These are phyloP conservation scores for Dendrostoma leiphaemia DNA, from an alignment of 2,329 filamentous ascomycete genomes.

Conservation along the genomic window DNA sequence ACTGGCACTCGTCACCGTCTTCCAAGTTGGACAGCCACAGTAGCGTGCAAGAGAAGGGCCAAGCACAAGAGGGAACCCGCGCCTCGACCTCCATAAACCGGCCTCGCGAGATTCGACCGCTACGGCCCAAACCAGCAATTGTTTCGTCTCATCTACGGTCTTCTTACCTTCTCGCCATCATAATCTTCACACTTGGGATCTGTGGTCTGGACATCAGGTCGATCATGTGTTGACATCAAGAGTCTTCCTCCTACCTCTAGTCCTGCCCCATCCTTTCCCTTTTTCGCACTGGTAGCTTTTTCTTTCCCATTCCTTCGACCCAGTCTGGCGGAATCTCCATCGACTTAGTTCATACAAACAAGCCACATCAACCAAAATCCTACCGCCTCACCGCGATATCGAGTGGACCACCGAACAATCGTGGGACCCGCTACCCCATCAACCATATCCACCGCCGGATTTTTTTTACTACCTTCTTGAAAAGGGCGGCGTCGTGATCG, in stretches of 20 bases:
- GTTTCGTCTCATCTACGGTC: constrained; percentile 17
- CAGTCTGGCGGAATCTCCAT: constrained; percentile 12
- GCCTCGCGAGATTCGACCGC: constrained; percentile 12
- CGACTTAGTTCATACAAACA: constrained; percentile 11
- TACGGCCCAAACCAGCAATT: constrained; percentile 16
- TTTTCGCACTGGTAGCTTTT: constrained; percentile 6
- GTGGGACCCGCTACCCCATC: background rate
- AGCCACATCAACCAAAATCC: constrained; percentile 12
- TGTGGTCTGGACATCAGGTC: constrained; percentile 15
- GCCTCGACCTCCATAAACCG: constrained; percentile 1
- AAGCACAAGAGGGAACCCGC: constrained; percentile 6
- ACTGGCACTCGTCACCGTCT: too few species aligned
- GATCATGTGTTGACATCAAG: constrained; percentile 19
- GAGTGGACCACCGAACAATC: background rate
- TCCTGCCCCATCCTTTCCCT: constrained; percentile 11
- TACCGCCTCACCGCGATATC: constrained; percentile 10
- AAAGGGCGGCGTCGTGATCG: constrained; percentile 17
- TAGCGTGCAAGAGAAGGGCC: background rate
- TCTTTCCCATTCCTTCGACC: constrained; percentile 10
- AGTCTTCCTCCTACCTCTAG: constrained; percentile 1
- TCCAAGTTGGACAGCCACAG: too few species aligned
- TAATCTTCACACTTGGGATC: constrained; percentile 8
- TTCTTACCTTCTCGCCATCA: constrained; percentile 8
- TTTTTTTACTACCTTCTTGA: too few species aligned
- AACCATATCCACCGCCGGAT: constrained; percentile 5